Conservation (phyloP, 352 stramenopile genomes). For the Phytophthora hibernalis region DNA sequence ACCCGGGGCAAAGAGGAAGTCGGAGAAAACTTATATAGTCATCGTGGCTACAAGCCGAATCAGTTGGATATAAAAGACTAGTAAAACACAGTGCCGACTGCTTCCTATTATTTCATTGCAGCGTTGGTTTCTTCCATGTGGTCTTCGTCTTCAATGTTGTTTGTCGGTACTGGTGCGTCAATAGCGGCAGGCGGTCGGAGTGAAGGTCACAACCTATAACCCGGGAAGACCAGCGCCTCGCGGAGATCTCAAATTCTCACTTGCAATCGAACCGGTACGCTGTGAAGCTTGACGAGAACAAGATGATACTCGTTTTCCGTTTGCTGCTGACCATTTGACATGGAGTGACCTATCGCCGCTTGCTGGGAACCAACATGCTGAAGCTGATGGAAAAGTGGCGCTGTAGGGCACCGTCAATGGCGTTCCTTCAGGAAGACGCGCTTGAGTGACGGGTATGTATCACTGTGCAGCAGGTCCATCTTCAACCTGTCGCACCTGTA, state of each 20-base stretch:
- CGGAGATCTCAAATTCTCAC: slow-evolving; percentile 10
- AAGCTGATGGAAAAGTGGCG: slow-evolving; percentile 15
- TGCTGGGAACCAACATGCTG: slow-evolving; percentile 7
- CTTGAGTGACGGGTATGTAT: slow-evolving; percentile 27
- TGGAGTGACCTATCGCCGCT: background rate
- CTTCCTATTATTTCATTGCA: too few relatives aligned
- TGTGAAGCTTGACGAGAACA: slow-evolving; percentile 1
- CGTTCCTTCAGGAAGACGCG: slow-evolving; percentile 8
- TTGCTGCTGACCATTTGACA: too few relatives aligned
- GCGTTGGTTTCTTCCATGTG: too few relatives aligned
- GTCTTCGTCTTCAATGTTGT: slow-evolving; percentile 15
- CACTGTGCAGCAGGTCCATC: too few relatives aligned
- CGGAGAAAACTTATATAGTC: background rate
- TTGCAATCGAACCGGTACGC: slow-evolving; percentile 7
- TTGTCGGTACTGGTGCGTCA: too few relatives aligned
- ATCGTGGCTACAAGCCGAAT: slow-evolving; percentile 24
- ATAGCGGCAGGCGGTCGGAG: too few relatives aligned
- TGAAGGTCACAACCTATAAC: slow-evolving; percentile 11
- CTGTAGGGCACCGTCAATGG: slow-evolving; percentile 4
- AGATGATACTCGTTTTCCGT: background rate
- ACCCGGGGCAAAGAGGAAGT: slow-evolving; percentile 3
- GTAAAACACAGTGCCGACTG: too few relatives aligned
- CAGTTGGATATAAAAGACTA: too few relatives aligned
- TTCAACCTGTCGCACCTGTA: too few relatives aligned
- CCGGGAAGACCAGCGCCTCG: background rate